Evolutionary conservation across 2,329 filamentous ascomycete genomes (phyloP).

Genomic region (Pseudopithomyces maydicus): DNA sequence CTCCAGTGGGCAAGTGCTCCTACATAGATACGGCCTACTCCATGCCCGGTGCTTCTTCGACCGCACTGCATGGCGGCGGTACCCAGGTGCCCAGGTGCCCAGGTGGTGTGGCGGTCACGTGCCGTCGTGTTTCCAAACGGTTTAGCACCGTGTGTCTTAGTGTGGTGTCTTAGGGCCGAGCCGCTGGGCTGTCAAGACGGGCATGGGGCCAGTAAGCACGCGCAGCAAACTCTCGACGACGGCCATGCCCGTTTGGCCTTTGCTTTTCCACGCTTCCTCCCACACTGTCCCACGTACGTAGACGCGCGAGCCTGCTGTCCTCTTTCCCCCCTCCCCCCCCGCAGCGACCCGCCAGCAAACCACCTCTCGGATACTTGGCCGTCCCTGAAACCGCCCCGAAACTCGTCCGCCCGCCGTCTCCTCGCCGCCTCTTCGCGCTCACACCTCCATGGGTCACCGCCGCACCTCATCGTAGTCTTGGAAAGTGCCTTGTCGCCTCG

Average conservation of each 20-base stretch:
- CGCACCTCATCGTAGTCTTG: constrained; percentile 11
- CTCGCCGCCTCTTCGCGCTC: constrained; percentile 8
- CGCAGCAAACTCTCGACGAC: constrained; percentile 4
- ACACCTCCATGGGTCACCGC: constrained; percentile 17
- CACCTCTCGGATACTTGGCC: neutral
- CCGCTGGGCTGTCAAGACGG: too few relatives aligned
- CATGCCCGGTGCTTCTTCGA: too few relatives aligned
- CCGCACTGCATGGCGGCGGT: too few relatives aligned
- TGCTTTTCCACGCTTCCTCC: neutral
- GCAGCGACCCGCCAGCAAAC: constrained; percentile 8
- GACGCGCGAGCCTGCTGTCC: neutral
- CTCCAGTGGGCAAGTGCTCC: too few relatives aligned
- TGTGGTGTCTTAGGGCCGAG: too few relatives aligned
- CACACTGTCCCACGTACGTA: neutral
- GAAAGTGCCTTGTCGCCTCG: constrained; percentile 6
- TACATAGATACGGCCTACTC: too few relatives aligned
- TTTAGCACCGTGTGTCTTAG: neutral
- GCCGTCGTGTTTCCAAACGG: neutral
- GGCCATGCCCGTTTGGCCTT: neutral
- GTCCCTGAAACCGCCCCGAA: constrained; percentile 29
- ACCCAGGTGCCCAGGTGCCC: too few relatives aligned
- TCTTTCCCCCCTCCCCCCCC: neutral
- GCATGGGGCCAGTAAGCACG: neutral
- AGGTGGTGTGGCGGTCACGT: neutral
- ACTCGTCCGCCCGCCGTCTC: constrained; percentile 14